Percentiles rank a stretch among this genome's conserved stretches.
phyloP scores from a whole-genome alignment of 2,329 filamentous ascomycete species.

The Moelleriella libera region DNA sequence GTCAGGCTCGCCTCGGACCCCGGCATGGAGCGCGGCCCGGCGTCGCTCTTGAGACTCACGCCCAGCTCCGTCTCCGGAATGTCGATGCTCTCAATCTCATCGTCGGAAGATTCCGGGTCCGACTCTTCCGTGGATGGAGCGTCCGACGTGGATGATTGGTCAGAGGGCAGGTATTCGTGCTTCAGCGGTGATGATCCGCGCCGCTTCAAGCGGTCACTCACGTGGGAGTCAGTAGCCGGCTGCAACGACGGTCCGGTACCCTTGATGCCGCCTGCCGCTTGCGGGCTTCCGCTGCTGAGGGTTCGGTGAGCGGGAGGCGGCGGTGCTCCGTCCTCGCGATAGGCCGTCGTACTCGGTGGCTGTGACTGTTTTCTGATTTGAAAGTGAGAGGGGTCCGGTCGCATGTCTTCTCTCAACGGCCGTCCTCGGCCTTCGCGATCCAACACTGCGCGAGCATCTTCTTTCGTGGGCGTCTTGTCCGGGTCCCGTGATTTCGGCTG shows the following conservation, averaged over 20 bases:
- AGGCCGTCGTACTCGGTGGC: conserved; percentile 16
- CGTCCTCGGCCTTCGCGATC: conserved; percentile 10
- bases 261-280: conserved; percentile 3
- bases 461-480: conserved; percentile 8
- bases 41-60: conserved; percentile 34
- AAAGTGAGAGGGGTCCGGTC: conserved; percentile 21
- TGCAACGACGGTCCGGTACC: conserved; percentile 9
- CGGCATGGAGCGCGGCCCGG: conserved; percentile 24
- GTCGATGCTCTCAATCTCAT: conserved; percentile 46
- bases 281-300: conserved; percentile 21
- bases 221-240: conserved; percentile 24
- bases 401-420: conserved; percentile 21
- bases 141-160: conserved; percentile 44
- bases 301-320: conserved; percentile 40
- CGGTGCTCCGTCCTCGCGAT: conserved; percentile 39
- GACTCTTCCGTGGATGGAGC: conserved; percentile 36
- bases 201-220: conserved; percentile 38
- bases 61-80: conserved; percentile 44
- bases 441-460: conserved; percentile 10
- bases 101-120: conserved; percentile 30
- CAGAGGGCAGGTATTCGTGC: conserved; percentile 89
- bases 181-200: conserved; percentile 87
- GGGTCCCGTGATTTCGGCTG: not conserved
- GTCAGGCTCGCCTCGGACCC: conserved; percentile 48
- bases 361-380: conserved; percentile 11